Base-by-base conservation (phyloP, 139 green algal genomes). In the Penium margaritaceum region DNA sequence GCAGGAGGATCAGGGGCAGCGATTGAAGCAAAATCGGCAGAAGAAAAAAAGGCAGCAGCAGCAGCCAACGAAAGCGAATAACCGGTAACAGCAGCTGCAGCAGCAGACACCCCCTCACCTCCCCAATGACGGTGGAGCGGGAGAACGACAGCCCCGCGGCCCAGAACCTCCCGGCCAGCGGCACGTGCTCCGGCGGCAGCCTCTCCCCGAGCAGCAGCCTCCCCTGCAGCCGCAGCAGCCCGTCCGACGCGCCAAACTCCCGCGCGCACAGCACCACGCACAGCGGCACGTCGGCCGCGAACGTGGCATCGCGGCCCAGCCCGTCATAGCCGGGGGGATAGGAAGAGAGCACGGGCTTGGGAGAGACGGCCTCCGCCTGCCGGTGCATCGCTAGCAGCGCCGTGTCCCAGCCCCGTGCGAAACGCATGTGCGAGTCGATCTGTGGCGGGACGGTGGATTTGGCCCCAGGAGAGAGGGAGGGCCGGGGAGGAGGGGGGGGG, bases 351-450 rank as follows among this genome's bases (percentile, higher is more conserved):
- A 92, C 79, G 2, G 80, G 83, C 27, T 80, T 73, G 1, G n/a
- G 44, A 12, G 71, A 57, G 9, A 55, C 35, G 35, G 2, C 43
- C 67, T 82, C 64, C 5, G 81, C 81, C 12, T 69, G 43, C 14
- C 17, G 4, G 71, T 86, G 76, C 69, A 66, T 58, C 39, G 62
- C 21, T 7, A 82, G 67, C 71, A 87, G 73, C 37, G 17, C n/a
- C 35, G 32, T 38, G 67, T 87, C 82, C 82, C 82, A 87, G 2
- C 53, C 55, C 1, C 15, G n/a, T 15, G 57, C 53, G 47, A 85
- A 87, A 14, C 82, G 55, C 85, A 88, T 90, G 84, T 93, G 88
- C 2, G 86, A 76, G 70, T 93, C 88, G 0, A 93, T 71, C 77
- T 74, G 43, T 57, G n/a, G n/a, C n/a, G n/a, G n/a, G n/a, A n/a